Evolutionary conservation across 352 stramenopile genomes (phyloP).

Genomic region (Phytopythium aichiense): DNA sequence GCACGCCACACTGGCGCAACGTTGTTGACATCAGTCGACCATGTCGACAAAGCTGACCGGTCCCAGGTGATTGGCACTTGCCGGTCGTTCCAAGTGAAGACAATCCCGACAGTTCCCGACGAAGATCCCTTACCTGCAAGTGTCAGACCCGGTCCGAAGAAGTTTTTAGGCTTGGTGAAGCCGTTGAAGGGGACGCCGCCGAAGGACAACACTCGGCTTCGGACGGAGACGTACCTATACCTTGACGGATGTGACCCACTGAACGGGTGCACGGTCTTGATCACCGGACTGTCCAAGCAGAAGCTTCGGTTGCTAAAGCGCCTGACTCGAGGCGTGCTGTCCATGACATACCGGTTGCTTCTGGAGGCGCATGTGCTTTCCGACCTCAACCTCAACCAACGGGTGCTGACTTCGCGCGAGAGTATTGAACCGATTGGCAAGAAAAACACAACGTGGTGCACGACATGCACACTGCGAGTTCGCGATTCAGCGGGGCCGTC

Average conservation of each 20-base stretch:
- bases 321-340: conserved; percentile 88
- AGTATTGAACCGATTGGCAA: conserved; percentile 17
- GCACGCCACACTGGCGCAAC: conserved; percentile 90
- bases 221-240: conserved; percentile 90
- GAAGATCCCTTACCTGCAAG: conserved; percentile 24
- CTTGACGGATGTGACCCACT: conserved; percentile 94
- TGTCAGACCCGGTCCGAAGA: conserved; percentile 8
- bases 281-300: conserved; percentile 86
- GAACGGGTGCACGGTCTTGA: conserved; percentile 92
- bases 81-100: conserved; percentile 65
- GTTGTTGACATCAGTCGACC: conserved; percentile 91
- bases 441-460: conserved; percentile 59
- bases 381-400: conserved; percentile 72
- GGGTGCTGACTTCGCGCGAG: conserved; percentile 18
- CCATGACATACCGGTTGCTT: conserved; percentile 94
- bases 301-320: conserved; percentile 92
- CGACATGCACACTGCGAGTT: conserved; percentile 64
- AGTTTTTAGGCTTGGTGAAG: conserved; percentile 23
- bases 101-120: conserved; percentile 35
- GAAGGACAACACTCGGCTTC: conserved; percentile 19
- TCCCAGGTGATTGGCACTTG: conserved; percentile 60
- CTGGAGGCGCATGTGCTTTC: conserved; percentile 94
- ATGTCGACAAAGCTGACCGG: conserved; percentile 71
- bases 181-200: conserved; percentile 23
- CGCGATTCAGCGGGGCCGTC: conserved; percentile 31